Conservation (phyloP, 352 stramenopile species). For the Thalassiosira hispida region DNA sequence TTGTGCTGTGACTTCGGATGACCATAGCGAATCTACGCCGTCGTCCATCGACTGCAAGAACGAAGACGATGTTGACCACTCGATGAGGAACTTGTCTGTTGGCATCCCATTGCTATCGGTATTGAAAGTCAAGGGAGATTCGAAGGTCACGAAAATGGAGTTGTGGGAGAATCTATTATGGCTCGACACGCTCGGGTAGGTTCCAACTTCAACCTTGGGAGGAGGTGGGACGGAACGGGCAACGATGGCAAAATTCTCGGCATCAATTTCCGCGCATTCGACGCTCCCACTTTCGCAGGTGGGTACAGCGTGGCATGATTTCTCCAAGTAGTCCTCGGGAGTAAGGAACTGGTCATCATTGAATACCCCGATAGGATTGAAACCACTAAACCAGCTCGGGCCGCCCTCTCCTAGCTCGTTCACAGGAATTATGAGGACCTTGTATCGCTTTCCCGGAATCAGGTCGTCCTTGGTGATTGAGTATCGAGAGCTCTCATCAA, state of each 20-base stretch:
- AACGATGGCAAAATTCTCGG: constrained; percentile 57
- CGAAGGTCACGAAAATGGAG: constrained; percentile 67
- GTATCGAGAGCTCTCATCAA: constrained; percentile 53
- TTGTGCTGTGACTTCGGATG: constrained; percentile 75
- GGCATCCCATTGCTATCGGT: constrained; percentile 77
- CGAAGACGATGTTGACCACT: constrained; percentile 86
- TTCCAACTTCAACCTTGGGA: constrained; percentile 56
- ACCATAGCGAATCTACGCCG: constrained; percentile 31
- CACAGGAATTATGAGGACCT: constrained; percentile 48
- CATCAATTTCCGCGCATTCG: constrained; percentile 82
- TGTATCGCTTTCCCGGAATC: constrained; percentile 48
- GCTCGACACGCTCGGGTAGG: constrained; percentile 64
- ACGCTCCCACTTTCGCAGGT: constrained; percentile 89
- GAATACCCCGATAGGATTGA: constrained; percentile 47
- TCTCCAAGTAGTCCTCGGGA: constrained; percentile 52
- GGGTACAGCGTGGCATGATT: constrained; percentile 83
- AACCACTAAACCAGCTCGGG: constrained; percentile 51
- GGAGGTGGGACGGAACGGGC: constrained; percentile 61
- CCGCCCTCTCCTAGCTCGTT: constrained; percentile 56
- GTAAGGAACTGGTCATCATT: constrained; percentile 26
- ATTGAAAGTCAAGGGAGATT: constrained; percentile 35
- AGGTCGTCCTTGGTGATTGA: constrained; percentile 51
- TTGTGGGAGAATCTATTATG: constrained; percentile 67
- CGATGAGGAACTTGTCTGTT: constrained; percentile 89
- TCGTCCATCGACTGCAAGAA: constrained; percentile 36